Base-by-base conservation (phyloP, 1,284 basidiomycete species). In the Tylopilus sp. region DNA sequence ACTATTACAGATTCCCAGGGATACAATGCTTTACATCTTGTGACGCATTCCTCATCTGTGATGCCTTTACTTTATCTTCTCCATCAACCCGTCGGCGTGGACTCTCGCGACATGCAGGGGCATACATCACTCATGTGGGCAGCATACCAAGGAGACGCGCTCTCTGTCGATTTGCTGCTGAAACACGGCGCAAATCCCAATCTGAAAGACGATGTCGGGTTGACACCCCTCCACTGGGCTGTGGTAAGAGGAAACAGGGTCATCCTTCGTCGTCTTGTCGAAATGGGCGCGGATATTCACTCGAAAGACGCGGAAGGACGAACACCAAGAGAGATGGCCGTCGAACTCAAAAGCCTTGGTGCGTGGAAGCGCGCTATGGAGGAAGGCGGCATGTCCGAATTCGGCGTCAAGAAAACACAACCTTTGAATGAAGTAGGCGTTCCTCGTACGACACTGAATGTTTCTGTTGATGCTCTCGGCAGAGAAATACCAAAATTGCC, bases 61-160 rank as follows among this genome's bases (percentile, higher is more conserved):
- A 96, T 98, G 92, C 87, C 95, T 0, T 69, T 99, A 31, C 73
- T 97, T 15, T 97, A 96, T 68, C 80, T 99, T 36, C 79, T 96
- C 3, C 93, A 95, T 65, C 91, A 95, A 59, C 90, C 92, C 2
- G 81, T 96, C 54, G 85, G 83, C 31, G 85, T 95, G 45, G 93
- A 96, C 65, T 86, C 87, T 38, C 79, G 84, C 38, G 96, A 99
- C 68, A 75, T 83, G 1, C 90, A 94, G 62, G 95, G 95, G 0
- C 96, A 99, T 64, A 98, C 95, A 0, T 80, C 91, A 0, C 78
- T 99, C 47, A 97, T 98, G 91, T 99, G 96, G 96, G 96, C 96
- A 2, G 92, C 94, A 4, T 99, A 98, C 71, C 96, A 99, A 67
- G 95, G 95, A 39, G 96, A 99, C 63, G 94, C 92, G 1, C 81